These are phyloP conservation scores for Sarcodon aspratus DNA, from an alignment of 768 basidiomycete species.

Conservation along the genomic window DNA sequence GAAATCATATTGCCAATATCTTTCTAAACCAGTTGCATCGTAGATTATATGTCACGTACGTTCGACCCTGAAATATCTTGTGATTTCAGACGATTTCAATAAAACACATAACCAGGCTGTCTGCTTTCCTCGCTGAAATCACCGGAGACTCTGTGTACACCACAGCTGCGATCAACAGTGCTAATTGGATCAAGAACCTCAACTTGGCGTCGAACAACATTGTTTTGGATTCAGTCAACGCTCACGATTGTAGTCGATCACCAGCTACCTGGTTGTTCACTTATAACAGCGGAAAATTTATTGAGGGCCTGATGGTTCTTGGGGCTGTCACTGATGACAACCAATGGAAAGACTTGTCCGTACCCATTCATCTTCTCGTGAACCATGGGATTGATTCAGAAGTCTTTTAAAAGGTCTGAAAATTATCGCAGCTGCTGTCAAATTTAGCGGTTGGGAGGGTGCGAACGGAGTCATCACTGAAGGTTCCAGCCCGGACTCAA, in stretches of 20 bases:
- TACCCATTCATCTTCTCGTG: not conserved
- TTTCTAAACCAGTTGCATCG: constrained; percentile 9
- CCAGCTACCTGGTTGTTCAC: constrained; percentile 37
- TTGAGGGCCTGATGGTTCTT: constrained; percentile 39
- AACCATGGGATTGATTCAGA: no score
- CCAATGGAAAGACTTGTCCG: constrained; percentile 31
- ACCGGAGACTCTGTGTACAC: constrained; percentile 33
- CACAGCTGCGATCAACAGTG: constrained; percentile 32
- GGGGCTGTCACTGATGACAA: constrained; percentile 28
- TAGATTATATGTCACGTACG: constrained; percentile 9
- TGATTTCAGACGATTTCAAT: not conserved
- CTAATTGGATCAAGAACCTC: constrained; percentile 35
- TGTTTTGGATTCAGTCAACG: constrained; percentile 36
- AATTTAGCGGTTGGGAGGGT: constrained; percentile 35
- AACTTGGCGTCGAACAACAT: constrained; percentile 31
- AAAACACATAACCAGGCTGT: constrained; percentile 22
- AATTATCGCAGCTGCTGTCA: constrained; percentile 28
- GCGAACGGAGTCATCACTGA: constrained; percentile 41
- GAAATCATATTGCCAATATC: not conserved
- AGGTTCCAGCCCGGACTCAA: constrained; percentile 25
- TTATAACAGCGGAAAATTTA: constrained; percentile 42
- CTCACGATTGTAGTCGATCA: constrained; percentile 33
- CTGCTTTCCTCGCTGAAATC: constrained; percentile 35
- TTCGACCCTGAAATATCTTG: not conserved
- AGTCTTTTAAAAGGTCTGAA: constrained; percentile 19